phyloP scores from a whole-genome alignment of 192 early-diverging fungal genomes.

The Ramicandelaber brevisporus region DNA sequence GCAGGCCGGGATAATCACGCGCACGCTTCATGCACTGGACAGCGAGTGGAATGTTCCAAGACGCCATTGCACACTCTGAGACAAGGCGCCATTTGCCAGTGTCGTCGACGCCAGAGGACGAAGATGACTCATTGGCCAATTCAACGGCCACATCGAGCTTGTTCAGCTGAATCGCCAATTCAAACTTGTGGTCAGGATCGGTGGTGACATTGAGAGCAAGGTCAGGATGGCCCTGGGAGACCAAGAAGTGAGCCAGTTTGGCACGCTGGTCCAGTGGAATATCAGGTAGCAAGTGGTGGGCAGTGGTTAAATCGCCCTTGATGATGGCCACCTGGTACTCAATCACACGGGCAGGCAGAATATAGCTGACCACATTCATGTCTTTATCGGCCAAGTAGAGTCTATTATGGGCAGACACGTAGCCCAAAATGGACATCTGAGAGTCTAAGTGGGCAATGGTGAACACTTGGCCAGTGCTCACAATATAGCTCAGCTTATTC shows the following conservation, averaged over 20 bases:
- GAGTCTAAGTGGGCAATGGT: conserved; percentile 92
- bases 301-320: conserved; percentile 71
- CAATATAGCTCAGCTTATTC: conserved; percentile 89
- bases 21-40: conserved; percentile 73
- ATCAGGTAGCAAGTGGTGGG: conserved; percentile 52
- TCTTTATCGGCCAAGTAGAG: conserved; percentile 90
- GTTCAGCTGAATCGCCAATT: conserved; percentile 70
- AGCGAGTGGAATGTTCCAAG: conserved; percentile 82
- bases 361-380: conserved; percentile 66
- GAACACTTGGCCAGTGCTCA: conserved; percentile 64
- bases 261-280: conserved; percentile 72
- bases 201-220: conserved; percentile 83
- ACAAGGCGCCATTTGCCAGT: conserved; percentile 87
- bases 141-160: conserved; percentile 57
- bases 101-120: too few species aligned
- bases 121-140: conserved; percentile 61
- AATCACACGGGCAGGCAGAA: conserved; percentile 76
- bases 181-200: conserved; percentile 88
- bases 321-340: conserved; percentile 97
- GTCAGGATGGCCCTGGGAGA: conserved; percentile 75
- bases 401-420: conserved; percentile 79
- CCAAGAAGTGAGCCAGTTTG: conserved; percentile 84
- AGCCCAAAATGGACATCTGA: conserved; percentile 79
- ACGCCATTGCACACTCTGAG: conserved; percentile 62
- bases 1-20: conserved; percentile 69